Evolutionary conservation across 306 rosid genomes (phyloP).

Genomic region (Lathyrus tuberosus): DNA sequence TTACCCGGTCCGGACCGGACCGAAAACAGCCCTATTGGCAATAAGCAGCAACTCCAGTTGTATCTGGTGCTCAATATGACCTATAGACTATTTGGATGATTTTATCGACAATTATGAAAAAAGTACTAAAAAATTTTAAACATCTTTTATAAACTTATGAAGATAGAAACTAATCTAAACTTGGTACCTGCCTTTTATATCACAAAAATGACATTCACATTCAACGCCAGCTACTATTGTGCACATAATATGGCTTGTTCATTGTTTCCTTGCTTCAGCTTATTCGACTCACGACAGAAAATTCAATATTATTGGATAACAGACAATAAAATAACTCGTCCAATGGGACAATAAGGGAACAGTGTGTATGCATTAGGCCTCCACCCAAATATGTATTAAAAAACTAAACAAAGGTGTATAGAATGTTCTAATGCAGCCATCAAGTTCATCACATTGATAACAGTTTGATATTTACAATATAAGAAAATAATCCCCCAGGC

Average conservation of each 20-base stretch:
- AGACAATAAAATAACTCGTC: not conserved
- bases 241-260: not conserved
- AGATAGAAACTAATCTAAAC: no score
- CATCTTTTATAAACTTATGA: no score
- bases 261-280: not conserved
- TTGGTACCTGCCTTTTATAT: no score
- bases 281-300: not conserved
- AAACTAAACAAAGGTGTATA: not conserved
- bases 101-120: no score
- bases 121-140: no score
- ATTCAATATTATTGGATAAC: not conserved
- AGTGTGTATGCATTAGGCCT: not conserved
- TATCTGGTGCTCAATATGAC: no score
- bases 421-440: not conserved
- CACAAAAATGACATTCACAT: not conserved
- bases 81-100: no score
- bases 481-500: conserved; percentile 9
- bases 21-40: no score
- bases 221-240: not conserved
- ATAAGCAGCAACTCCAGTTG: no score
- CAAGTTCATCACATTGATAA: conserved; percentile 24
- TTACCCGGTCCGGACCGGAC: no score
- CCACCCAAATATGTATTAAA: not conserved
- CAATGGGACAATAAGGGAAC: not conserved
- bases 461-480: conserved; percentile 43